These are phyloP conservation scores for Taiwanofungus camphoratus DNA, from an alignment of 1,284 basidiomycete genomes.

Conservation along the genomic window DNA sequence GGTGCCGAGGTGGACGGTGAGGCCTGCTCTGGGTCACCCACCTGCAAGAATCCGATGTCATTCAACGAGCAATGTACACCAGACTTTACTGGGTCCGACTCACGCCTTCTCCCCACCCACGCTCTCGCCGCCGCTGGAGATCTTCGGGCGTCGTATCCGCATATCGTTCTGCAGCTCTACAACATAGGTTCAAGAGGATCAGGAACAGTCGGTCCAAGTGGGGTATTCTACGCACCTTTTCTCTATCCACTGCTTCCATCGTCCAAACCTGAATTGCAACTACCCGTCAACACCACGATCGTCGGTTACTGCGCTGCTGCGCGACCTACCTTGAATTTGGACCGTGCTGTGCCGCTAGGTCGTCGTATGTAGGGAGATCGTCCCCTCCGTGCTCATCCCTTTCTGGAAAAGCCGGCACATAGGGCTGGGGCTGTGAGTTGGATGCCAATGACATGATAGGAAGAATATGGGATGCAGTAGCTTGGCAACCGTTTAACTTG, in stretches of 20 bases:
- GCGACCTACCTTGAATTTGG: conserved; percentile 67
- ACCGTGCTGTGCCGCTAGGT: conserved; percentile 62
- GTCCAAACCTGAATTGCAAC: conserved; percentile 60
- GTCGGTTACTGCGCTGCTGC: neutral
- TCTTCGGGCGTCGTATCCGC: conserved; percentile 56
- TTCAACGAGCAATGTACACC: neutral
- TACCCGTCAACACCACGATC: neutral
- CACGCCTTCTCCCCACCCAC: conserved; percentile 60
- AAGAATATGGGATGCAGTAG: neutral
- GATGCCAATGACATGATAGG: conserved; percentile 20
- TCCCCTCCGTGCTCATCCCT: conserved; percentile 55
- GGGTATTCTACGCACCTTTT: conserved; percentile 50
- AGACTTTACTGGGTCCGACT: conserved; percentile 9
- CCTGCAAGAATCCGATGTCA: conserved; percentile 2
- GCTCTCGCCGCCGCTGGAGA: conserved; percentile 45
- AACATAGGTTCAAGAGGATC: conserved; percentile 2
- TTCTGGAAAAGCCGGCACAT: conserved; percentile 34
- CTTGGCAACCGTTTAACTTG: conserved; percentile 6
- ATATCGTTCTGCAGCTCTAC: conserved; percentile 77
- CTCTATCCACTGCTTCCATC: conserved; percentile 82
- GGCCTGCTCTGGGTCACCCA: neutral
- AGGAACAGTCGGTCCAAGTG: conserved; percentile 7
- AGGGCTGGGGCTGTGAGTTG: conserved; percentile 13
- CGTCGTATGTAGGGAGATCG: conserved; percentile 70
- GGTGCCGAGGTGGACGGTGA: conserved; percentile 1